A percentile compares a stretch with the other conserved stretches of the same genome.
Conservation (phyloP, 2,329 filamentous ascomycete species). For the Colletotrichum acutatum region DNA sequence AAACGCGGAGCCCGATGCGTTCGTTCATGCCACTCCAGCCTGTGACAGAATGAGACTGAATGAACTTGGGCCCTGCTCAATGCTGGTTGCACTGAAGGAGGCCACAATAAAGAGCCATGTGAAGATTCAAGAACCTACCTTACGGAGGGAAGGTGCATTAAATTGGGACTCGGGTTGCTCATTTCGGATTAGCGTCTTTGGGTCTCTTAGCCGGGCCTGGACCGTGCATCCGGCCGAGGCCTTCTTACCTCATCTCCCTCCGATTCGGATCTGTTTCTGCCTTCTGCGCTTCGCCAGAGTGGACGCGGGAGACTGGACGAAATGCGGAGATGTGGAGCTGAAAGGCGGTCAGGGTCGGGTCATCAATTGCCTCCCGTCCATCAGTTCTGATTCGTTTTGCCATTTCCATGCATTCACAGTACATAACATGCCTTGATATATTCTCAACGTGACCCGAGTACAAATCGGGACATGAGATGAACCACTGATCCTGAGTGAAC, state of each 20-base stretch:
- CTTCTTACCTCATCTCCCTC: constrained; percentile 22
- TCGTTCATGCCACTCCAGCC: background rate
- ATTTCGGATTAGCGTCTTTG: background rate
- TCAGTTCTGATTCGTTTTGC: background rate
- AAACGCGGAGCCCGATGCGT: background rate
- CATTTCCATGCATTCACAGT: background rate
- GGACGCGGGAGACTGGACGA: constrained; percentile 8
- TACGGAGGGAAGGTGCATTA: background rate
- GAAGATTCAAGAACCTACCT: background rate
- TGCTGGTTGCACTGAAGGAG: background rate
- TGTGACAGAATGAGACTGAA: background rate
- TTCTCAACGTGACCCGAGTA: background rate
- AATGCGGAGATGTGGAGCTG: constrained; percentile 29
- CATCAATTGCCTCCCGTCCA: background rate
- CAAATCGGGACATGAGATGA: constrained; percentile 5
- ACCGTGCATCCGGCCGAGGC: constrained; percentile 22
- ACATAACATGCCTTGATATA: no score
- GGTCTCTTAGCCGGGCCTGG: background rate
- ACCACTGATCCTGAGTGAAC: background rate
- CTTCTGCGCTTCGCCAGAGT: constrained; percentile 1
- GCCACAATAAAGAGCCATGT: constrained; percentile 9
- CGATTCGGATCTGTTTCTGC: background rate
- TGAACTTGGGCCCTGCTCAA: background rate
- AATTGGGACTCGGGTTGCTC: background rate
- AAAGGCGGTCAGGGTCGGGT: constrained; percentile 29